These are phyloP conservation scores for Papiliotrema fonsecae DNA, from an alignment of 1,284 basidiomycete genomes.

Conservation along the genomic window DNA sequence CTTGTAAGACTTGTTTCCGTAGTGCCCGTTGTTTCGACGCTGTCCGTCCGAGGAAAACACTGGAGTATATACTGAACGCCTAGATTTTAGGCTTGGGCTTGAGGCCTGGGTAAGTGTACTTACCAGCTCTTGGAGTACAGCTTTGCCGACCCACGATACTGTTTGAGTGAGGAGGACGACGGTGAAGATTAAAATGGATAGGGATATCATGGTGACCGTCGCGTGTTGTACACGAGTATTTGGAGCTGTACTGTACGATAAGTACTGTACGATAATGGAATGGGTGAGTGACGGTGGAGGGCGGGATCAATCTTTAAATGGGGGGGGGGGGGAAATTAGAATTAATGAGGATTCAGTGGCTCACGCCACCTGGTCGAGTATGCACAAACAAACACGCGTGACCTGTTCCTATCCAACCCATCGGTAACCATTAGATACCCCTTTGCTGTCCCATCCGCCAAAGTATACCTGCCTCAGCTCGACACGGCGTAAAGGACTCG, in stretches of 20 bases:
- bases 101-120: constrained; percentile 37
- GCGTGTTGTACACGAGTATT: too few species aligned
- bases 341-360: too few species aligned
- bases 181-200: constrained; percentile 72
- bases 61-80: constrained; percentile 66
- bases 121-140: constrained; percentile 71
- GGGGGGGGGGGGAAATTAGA: too few species aligned
- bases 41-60: constrained; percentile 58
- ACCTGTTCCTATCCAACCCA: too few species aligned
- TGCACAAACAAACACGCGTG: constrained; percentile 2
- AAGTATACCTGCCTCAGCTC: too few species aligned
- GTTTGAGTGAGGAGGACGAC: constrained; percentile 75
- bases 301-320: too few species aligned
- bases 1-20: constrained; percentile 68
- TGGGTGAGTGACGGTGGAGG: too few species aligned
- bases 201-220: constrained; percentile 36
- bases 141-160: constrained; percentile 80
- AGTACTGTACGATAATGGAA: too few species aligned
- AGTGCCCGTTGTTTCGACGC: constrained; percentile 61
- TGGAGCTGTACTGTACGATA: too few species aligned
- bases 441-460: too few species aligned
- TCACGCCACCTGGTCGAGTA: background rate
- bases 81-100: constrained; percentile 45
- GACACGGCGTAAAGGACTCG: too few species aligned
- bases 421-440: too few species aligned